These are phyloP conservation scores for Trichomonas tenax DNA, from an alignment of 208 protist genomes.

Conservation along the genomic window DNA sequence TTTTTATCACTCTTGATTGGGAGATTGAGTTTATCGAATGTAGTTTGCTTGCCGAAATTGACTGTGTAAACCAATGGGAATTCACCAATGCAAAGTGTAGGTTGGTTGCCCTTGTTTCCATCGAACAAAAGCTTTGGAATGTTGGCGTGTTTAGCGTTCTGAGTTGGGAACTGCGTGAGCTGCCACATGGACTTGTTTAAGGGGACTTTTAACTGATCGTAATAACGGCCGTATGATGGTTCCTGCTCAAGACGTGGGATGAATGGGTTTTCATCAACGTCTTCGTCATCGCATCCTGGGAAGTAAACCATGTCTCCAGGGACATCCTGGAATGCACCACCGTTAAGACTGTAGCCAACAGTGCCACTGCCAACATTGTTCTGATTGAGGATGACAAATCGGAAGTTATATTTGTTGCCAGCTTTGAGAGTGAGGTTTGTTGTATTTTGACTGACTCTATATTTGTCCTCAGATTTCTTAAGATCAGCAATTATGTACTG, in stretches of 20 bases:
- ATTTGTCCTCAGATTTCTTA: not conserved
- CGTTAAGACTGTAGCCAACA: not conserved
- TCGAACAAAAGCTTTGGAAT: not conserved
- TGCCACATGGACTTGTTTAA: not conserved
- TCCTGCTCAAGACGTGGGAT: not conserved
- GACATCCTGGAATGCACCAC: not conserved
- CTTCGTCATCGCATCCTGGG: not conserved
- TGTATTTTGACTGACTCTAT: not conserved
- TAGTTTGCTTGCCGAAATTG: not conserved
- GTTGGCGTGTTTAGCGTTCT: not conserved
- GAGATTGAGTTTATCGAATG: not conserved
- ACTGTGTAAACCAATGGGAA: not conserved
- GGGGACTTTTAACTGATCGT: not conserved
- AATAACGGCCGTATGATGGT: not conserved
- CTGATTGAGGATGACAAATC: not conserved
- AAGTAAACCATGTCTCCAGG: not conserved
- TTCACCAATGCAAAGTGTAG: not conserved
- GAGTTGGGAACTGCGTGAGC: not conserved
- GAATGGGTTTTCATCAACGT: not conserved
- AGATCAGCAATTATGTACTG: not conserved
- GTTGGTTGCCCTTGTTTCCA: not conserved
- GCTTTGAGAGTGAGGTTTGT: not conserved
- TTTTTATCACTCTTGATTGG: not conserved
- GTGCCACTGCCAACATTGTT: not conserved
- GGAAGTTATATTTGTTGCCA: not conserved